Conservation (phyloP, 306 rosid species). For the Vigna mungo region DNA sequence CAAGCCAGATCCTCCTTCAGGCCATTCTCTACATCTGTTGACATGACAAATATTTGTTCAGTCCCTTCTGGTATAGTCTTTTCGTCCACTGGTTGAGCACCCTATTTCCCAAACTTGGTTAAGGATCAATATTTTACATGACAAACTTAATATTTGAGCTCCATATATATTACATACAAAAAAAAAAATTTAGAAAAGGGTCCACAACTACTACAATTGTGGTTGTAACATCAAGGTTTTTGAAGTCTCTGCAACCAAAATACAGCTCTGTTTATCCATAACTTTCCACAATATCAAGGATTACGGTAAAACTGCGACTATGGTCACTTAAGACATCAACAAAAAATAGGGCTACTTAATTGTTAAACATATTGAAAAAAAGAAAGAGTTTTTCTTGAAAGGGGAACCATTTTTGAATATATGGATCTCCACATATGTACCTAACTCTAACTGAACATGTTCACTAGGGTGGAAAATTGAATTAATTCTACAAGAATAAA, state of each 20-base stretch:
- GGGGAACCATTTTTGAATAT: background rate
- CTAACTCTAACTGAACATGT: background rate
- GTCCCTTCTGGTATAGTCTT: slow-evolving; percentile 68
- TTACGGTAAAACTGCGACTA: background rate
- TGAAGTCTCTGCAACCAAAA: background rate
- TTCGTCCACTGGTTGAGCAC: slow-evolving; percentile 73
- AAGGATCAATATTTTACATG: slow-evolving; percentile 28
- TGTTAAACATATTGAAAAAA: background rate
- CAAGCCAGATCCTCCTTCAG: slow-evolving; percentile 88
- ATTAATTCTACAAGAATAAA: background rate
- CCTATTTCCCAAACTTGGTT: slow-evolving; percentile 51
- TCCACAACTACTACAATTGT: background rate
- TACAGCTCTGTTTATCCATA: background rate
- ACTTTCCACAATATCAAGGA: background rate
- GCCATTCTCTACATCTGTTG: slow-evolving; percentile 56
- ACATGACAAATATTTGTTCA: slow-evolving; percentile 80
- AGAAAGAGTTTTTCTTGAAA: background rate
- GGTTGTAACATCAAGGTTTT: background rate
- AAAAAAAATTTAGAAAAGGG: background rate
- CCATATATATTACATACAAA: background rate
- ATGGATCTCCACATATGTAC: background rate
- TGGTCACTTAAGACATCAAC: background rate
- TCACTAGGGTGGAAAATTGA: background rate
- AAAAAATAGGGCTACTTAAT: background rate
- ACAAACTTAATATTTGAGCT: slow-evolving; percentile 32